A percentile compares a stretch with the other conserved stretches of the same genome.
Conservation (phyloP, 1,284 basidiomycete species). For the Uromyces viciae-fabae region DNA sequence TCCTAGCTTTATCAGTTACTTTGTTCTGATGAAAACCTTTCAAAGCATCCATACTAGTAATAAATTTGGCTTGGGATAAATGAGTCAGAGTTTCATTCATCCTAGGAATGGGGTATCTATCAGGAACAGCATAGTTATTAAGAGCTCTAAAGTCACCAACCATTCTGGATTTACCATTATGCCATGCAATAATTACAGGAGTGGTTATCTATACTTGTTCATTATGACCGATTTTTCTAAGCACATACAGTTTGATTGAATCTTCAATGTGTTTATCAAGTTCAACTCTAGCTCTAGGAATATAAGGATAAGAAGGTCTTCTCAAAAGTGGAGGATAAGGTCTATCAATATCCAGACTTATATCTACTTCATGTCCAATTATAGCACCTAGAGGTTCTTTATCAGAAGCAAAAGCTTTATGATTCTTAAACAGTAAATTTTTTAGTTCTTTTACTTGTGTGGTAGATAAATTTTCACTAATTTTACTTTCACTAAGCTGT, state of each 20-base stretch:
- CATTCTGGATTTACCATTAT: background rate
- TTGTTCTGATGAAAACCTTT: conserved; percentile 21
- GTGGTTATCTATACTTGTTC: background rate
- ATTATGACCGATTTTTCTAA: background rate
- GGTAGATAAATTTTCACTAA: background rate
- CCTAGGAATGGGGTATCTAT: background rate
- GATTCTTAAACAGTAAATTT: background rate
- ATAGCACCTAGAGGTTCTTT: background rate
- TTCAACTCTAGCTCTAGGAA: background rate
- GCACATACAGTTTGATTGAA: background rate
- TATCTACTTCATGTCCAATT: conserved; percentile 1
- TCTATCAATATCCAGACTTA: background rate
- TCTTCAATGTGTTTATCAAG: background rate
- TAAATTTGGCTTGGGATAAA: background rate
- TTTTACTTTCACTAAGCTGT: background rate
- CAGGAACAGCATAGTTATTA: background rate
- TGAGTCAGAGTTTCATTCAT: background rate
- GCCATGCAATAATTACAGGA: background rate
- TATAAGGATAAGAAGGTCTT: background rate
- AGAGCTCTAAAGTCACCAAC: background rate
- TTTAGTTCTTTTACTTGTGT: background rate
- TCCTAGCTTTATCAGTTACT: background rate
- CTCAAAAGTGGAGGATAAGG: background rate
- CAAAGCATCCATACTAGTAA: background rate
- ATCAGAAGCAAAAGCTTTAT: background rate